Base-by-base conservation (phyloP, 2,329 filamentous ascomycete species). In the Fusarium pseudoanthophilum region DNA sequence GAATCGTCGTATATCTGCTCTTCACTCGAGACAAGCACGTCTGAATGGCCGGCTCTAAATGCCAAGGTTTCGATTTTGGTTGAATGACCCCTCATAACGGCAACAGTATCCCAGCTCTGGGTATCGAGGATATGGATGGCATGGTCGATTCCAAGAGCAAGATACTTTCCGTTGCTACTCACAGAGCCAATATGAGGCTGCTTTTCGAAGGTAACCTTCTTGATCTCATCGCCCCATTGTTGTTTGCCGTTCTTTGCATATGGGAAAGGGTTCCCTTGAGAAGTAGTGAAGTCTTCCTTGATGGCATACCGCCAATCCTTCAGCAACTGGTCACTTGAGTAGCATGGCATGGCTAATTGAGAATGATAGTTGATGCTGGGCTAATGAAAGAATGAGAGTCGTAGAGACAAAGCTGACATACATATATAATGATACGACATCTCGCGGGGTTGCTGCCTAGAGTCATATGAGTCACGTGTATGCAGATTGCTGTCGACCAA, bases 281-380 rank as follows among this genome's bases (percentile, higher is more conserved):
- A 45, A 5, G 65, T 62, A 37, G 28, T 28, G 20, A 73, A 71
- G 26, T 73, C 66, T 36, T 71, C 21, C 8, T 52, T 30, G 9
- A 73, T 20, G 37, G 65, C 48, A 20, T 73, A 62, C 8, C 70
- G 60, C 70, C 70, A 73, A 20, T 71, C 70, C 10, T 53, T 39
- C 11, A 55, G 15, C 3, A 73, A 36, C 16, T 73, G 46, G 11
- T 53, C 37, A 48, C 66, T 71, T 8, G 56, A 56, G 24, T 73
- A 73, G 8, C 43, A 48, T 18, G 39, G n/a, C 61, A 71, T 71
- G 4, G 4, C 18, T 24, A 10, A 24, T n/a, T 13, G 11, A 11
- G 21, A 26, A 14, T 28, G 7, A 13, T 13, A 37, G 8, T 36
- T 11, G 8, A n/a, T 36, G n/a, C 14, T 34, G 26, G 26, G 5